Percentiles rank a stretch among this genome's conserved stretches.
Evolutionary conservation across 768 basidiomycete species (phyloP).

Genomic region (Vishniacozyma victoriae): DNA sequence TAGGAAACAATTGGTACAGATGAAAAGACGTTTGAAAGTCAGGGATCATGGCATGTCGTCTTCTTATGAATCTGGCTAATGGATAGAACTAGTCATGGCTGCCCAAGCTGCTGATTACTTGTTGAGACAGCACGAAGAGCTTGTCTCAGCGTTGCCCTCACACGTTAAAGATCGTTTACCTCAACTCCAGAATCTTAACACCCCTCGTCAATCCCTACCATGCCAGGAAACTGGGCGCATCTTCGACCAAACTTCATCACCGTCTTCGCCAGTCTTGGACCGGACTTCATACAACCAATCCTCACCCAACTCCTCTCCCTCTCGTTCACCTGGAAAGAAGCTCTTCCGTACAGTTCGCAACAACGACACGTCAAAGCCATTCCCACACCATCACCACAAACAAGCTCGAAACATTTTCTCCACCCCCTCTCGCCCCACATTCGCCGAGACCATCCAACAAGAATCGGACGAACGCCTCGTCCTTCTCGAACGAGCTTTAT

Average conservation of each 20-base stretch:
- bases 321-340: not conserved
- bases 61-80: not conserved
- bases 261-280: too few relatives aligned
- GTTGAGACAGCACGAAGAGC: conserved; percentile 23
- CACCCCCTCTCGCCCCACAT: not conserved
- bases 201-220: not conserved
- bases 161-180: conserved; percentile 10
- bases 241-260: not conserved
- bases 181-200: conserved; percentile 3
- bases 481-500: conserved; percentile 24
- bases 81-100: conserved; percentile 30
- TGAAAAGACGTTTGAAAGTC: conserved; percentile 12
- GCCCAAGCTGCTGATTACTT: conserved; percentile 31
- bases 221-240: not conserved
- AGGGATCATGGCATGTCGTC: conserved; percentile 27
- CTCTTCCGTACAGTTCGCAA: not conserved
- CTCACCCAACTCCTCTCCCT: not conserved
- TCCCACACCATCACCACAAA: not conserved
- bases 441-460: not conserved
- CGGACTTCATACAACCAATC: not conserved
- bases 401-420: not conserved
- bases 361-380: not conserved
- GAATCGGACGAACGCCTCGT: conserved; percentile 19
- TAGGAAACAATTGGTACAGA: conserved; percentile 8
- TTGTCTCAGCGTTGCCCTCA: conserved; percentile 14